A percentile compares a stretch with the other conserved stretches of the same genome.
Conservation (phyloP, 78 protist species). For the Dictyostelium firmibasis region DNA sequence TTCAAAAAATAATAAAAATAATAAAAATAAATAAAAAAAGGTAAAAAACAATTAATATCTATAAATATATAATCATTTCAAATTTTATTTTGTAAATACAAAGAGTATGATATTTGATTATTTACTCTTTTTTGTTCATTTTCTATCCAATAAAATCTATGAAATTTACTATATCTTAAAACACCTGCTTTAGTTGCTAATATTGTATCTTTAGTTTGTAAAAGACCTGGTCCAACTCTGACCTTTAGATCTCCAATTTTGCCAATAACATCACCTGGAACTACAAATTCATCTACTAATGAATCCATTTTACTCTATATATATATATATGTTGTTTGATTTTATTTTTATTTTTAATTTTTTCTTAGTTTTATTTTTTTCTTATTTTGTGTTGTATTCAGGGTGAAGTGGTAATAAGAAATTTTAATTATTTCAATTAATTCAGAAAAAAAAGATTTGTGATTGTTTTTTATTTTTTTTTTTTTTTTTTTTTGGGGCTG, state of each 20-base stretch:
- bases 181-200: slow-evolving; percentile 79
- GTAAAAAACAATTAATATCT: too few species aligned
- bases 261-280: slow-evolving; percentile 80
- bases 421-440: not conserved
- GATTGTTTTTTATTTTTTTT: not conserved
- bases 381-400: not conserved
- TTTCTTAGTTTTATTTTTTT: not conserved
- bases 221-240: slow-evolving; percentile 78
- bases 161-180: slow-evolving; percentile 45
- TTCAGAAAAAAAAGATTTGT: not conserved
- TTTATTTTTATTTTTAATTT: not conserved
- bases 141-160: slow-evolving; percentile 77
- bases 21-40: not conserved
- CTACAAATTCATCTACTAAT: slow-evolving; percentile 49
- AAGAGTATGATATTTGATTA: not conserved
- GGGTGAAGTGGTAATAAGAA: not conserved
- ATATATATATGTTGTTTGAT: not conserved
- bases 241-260: slow-evolving; percentile 43
- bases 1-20: not conserved
- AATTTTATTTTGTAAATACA: too few species aligned
- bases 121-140: slow-evolving; percentile 68
- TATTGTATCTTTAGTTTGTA: slow-evolving; percentile 29
- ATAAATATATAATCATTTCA: too few species aligned
- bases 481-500: not conserved
- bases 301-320: slow-evolving; percentile 10